A percentile compares a stretch with the other conserved stretches of the same genome.
These are phyloP conservation scores for Spergularia azorica DNA, from an alignment of 179 eudicot genomes.

Conservation along the genomic window DNA sequence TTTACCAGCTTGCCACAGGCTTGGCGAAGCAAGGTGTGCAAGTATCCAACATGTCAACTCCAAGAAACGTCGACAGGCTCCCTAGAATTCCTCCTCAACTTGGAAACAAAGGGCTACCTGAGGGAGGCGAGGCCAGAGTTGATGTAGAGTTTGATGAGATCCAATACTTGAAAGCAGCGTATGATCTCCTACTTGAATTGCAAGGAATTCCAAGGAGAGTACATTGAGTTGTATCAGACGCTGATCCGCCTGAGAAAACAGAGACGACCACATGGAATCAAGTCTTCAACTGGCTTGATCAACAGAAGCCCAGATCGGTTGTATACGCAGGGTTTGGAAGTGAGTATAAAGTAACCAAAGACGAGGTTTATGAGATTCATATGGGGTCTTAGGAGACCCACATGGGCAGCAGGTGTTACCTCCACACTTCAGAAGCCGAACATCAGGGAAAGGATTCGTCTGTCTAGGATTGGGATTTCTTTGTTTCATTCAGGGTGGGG, in stretches of 20 bases:
- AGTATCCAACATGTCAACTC: no score
- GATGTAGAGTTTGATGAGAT: no score
- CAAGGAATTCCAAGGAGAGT: constrained; percentile 19
- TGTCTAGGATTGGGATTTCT: constrained; percentile 37
- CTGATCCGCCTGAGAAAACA: constrained; percentile 20
- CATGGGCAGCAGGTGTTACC: constrained; percentile 29
- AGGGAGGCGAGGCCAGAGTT: no score
- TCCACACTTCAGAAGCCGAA: constrained; percentile 22
- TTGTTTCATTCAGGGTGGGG: constrained; percentile 46
- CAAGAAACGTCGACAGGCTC: no score
- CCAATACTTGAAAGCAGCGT: no score
- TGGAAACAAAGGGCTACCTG: no score
- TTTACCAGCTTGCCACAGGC: no score
- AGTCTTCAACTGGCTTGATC: constrained; percentile 47
- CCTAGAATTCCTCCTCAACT: no score
- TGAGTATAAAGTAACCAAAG: constrained; percentile 35
- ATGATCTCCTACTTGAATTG: constrained; percentile 5
- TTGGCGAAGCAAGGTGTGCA: no score
- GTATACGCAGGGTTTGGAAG: constrained; percentile 58
- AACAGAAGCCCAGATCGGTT: constrained; percentile 29
- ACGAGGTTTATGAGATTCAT: constrained; percentile 42
- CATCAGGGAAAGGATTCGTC: constrained; percentile 23
- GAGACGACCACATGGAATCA: not conserved
- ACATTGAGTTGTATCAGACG: not conserved
- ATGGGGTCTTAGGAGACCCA: constrained; percentile 36